Conservation (phyloP, 371 early-diverging fungal genomes). For the Entomophthora muscae region DNA sequence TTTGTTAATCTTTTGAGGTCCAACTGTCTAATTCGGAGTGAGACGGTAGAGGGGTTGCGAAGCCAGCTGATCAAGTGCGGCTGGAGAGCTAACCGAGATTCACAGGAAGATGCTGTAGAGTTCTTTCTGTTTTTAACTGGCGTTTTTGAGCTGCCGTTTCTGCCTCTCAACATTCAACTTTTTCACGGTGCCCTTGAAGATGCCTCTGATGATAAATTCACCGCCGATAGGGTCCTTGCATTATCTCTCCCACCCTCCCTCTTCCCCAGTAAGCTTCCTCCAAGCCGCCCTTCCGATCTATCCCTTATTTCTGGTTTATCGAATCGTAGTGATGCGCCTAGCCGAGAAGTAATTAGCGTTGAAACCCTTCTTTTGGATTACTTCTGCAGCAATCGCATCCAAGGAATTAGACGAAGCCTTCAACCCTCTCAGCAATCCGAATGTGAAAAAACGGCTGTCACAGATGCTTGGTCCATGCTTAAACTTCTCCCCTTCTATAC, state of each 20-base stretch:
- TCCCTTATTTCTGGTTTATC: too few species aligned
- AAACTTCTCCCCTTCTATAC: slow-evolving; percentile 36
- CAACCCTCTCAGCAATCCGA: not conserved
- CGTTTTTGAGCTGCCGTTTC: slow-evolving; percentile 29
- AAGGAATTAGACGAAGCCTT: slow-evolving; percentile 18
- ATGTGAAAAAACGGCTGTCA: slow-evolving; percentile 16
- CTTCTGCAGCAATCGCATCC: slow-evolving; percentile 19
- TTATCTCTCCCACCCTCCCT: slow-evolving; percentile 28
- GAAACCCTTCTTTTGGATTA: slow-evolving; percentile 18
- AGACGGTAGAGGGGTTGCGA: slow-evolving; percentile 25
- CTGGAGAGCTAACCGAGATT: slow-evolving; percentile 20
- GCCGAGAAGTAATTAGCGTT: slow-evolving; percentile 14
- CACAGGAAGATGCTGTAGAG: slow-evolving; percentile 29
- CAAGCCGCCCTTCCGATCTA: too few species aligned
- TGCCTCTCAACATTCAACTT: slow-evolving; percentile 32
- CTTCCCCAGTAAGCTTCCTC: too few species aligned
- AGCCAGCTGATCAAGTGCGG: slow-evolving; percentile 23
- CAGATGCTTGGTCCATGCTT: slow-evolving; percentile 33
- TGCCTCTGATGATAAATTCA: slow-evolving; percentile 25
- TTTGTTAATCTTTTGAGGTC: slow-evolving; percentile 33
- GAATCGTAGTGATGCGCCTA: not conserved
- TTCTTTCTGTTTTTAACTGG: slow-evolving; percentile 33
- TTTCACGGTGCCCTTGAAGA: slow-evolving; percentile 30
- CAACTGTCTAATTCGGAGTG: slow-evolving; percentile 21
- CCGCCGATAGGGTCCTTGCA: slow-evolving; percentile 30